Conservation (phyloP, 1,284 basidiomycete species). For the Phylloporus gajari region DNA sequence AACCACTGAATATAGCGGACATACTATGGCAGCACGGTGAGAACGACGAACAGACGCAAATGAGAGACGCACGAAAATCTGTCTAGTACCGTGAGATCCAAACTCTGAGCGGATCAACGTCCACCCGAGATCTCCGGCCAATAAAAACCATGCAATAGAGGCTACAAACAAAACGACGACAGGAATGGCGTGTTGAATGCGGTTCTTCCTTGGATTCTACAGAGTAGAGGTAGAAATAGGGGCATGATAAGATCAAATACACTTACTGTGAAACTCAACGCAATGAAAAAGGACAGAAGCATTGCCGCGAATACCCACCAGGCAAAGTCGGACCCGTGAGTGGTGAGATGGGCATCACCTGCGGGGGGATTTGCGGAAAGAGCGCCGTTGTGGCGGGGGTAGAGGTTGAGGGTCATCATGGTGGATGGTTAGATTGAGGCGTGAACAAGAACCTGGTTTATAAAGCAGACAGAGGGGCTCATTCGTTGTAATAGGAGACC, state of each 20-base stretch:
- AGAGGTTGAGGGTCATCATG: slow-evolving; percentile 23
- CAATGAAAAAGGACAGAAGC: slow-evolving; percentile 50
- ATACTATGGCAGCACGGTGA: slow-evolving; percentile 41
- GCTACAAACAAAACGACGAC: slow-evolving; percentile 58
- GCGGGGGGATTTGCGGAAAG: slow-evolving; percentile 49
- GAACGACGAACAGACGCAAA: background rate
- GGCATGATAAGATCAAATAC: background rate
- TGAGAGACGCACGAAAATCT: slow-evolving; percentile 59
- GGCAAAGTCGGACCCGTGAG: slow-evolving; percentile 60
- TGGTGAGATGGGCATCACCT: slow-evolving; percentile 52
- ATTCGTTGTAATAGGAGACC: slow-evolving; percentile 33
- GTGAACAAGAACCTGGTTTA: slow-evolving; percentile 11
- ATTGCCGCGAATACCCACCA: slow-evolving; percentile 67
- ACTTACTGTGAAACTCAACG: slow-evolving; percentile 46
- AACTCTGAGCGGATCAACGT: slow-evolving; percentile 59
- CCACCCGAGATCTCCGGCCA: slow-evolving; percentile 70
- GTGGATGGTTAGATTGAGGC: background rate
- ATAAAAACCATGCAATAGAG: slow-evolving; percentile 60
- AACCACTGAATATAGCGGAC: slow-evolving; percentile 68
- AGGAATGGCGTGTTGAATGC: slow-evolving; percentile 61
- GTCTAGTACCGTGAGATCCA: slow-evolving; percentile 51
- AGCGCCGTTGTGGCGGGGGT: slow-evolving; percentile 30
- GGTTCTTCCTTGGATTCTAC: slow-evolving; percentile 52
- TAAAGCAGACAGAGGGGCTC: slow-evolving; percentile 24
- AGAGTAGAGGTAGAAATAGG: background rate